phyloP scores from a whole-genome alignment of 2,329 filamentous ascomycete genomes.

The Colletotrichum australisinense region DNA sequence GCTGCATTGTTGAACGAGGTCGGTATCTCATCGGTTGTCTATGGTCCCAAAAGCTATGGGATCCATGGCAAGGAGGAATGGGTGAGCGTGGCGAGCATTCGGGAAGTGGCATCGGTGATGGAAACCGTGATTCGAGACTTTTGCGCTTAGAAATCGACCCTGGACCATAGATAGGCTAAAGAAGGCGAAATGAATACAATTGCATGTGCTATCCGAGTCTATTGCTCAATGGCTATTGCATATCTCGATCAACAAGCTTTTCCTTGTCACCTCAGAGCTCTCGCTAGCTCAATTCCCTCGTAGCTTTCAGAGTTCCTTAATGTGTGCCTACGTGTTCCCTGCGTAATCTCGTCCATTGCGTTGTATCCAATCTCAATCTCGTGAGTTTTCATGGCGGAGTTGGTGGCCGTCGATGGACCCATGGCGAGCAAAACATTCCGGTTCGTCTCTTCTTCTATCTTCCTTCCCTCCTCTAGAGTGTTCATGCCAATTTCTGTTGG shows the following conservation, averaged over 20 bases:
- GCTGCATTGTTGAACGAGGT: constrained; percentile 57
- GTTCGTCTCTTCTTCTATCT: neutral
- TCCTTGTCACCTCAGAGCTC: neutral
- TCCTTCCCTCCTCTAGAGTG: neutral
- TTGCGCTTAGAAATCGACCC: constrained; percentile 36
- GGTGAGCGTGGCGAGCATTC: constrained; percentile 56
- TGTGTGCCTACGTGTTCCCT: neutral
- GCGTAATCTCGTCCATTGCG: constrained; percentile 1
- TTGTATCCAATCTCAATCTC: constrained; percentile 1
- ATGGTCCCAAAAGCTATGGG: constrained; percentile 59
- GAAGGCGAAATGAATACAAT: neutral
- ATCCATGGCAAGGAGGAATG: constrained; percentile 63
- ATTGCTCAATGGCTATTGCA: neutral
- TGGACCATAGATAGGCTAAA: neutral
- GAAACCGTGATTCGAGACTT: constrained; percentile 43
- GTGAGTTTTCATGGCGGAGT: neutral
- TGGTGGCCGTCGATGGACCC: neutral
- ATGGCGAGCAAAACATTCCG: neutral
- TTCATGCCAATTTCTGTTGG: neutral
- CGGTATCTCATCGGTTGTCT: constrained; percentile 59
- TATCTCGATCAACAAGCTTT: neutral
- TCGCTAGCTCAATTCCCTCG: neutral
- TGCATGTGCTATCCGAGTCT: neutral
- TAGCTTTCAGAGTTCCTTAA: neutral
- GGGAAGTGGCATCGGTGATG: constrained; percentile 45